Evolutionary conservation across 2,329 filamentous ascomycete genomes (phyloP), one percentile per base, ranked within the genome.

Genomic region (Ilyonectria destructans): DNA sequence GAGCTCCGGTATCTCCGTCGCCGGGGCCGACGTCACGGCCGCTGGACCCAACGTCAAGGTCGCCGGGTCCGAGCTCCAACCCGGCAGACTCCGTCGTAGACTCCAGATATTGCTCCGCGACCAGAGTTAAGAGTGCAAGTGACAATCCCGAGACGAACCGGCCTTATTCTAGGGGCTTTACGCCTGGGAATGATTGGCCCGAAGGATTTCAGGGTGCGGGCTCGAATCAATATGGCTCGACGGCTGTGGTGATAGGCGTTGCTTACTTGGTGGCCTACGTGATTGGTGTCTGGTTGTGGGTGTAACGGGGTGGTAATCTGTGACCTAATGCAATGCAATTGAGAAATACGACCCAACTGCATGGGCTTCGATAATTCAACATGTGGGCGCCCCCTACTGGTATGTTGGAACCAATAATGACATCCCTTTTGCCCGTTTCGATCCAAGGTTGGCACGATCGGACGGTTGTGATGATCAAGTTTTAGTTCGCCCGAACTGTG

Each of bases 161-260:
- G 29, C 29, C 51, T 3, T 35, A 54, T 21, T 35, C 51, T 3
- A 54, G n/a, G 5, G n/a, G 10, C 4, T 54, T 35, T 19, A 37
- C 51, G 5, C 51, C 51, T 21, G 51, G 51, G 2, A 54, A 54
- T 13, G 51, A 54, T n/a, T 54, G 51, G 51, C 51, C 51, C 35
- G 51, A 21, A 21, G 51, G 51, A 37, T 54, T 35, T 15, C 9
- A 54, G 19, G 51, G 51, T 4, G n/a, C 9, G n/a, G 51, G 29
- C 4, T 54, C 51, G 12, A 35, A 35, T 13, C 8, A 12, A 2
- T 23, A 15, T 3, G 29, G 31, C 10, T 54, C 51, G 51, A 54
- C 31, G 12, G 10, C 15, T 19, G 19, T 33, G 19, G n/a, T 54
- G 19, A n/a, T 54, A 12, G 51, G 49, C 4, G 46, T 29, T 33